A percentile compares a stretch with the other conserved stretches of the same genome.
These are phyloP conservation scores for Aspergillus versicolor DNA, from an alignment of 2,329 filamentous ascomycete genomes.

Conservation along the genomic window DNA sequence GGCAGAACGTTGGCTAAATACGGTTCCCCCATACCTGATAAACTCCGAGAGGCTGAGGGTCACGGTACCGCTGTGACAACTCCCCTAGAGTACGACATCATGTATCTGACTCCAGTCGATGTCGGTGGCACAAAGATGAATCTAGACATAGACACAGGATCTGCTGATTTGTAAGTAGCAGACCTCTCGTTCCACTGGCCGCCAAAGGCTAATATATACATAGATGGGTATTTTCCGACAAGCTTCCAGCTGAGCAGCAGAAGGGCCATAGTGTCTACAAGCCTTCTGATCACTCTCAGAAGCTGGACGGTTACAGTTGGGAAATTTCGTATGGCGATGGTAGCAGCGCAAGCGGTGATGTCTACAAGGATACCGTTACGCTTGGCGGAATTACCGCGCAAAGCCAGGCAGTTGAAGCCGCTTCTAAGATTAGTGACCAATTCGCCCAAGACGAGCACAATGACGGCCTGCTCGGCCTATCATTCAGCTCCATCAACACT, in stretches of 20 bases:
- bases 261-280: slow-evolving; percentile 60
- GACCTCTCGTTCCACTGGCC: background rate
- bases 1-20: slow-evolving; percentile 31
- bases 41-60: slow-evolving; percentile 31
- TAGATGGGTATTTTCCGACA: slow-evolving; percentile 66
- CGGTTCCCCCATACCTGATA: slow-evolving; percentile 28
- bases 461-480: slow-evolving; percentile 61
- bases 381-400: slow-evolving; percentile 61
- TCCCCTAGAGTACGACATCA: slow-evolving; percentile 52
- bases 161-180: slow-evolving; percentile 61
- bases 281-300: slow-evolving; percentile 48
- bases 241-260: slow-evolving; percentile 52
- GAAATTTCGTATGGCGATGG: slow-evolving; percentile 65
- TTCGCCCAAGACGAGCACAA: slow-evolving; percentile 54
- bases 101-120: slow-evolving; percentile 62
- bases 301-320: slow-evolving; percentile 55
- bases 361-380: slow-evolving; percentile 65
- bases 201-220: slow-evolving; percentile 10
- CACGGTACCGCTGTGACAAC: slow-evolving; percentile 40
- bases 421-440: slow-evolving; percentile 55
- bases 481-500: slow-evolving; percentile 61
- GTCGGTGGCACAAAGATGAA: slow-evolving; percentile 64
- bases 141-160: slow-evolving; percentile 71
- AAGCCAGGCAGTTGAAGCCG: slow-evolving; percentile 65
- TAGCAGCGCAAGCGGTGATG: slow-evolving; percentile 61